Percentiles rank a stretch among this genome's conserved stretches.
Conservation (phyloP, 768 basidiomycete species). For the Dictyophora rubrovolvata region DNA sequence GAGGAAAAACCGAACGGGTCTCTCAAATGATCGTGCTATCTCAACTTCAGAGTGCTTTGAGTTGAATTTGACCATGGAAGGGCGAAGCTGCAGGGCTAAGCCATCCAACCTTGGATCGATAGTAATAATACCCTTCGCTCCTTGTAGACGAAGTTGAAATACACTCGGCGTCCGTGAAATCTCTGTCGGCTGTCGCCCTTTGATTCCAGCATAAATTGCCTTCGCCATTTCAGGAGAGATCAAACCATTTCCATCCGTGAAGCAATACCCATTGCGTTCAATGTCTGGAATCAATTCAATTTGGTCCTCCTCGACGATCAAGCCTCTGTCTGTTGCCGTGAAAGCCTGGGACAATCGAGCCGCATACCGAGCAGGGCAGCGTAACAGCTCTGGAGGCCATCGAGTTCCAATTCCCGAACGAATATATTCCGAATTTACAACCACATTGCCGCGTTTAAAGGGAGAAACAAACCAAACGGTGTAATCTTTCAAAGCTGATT, state of each 20-base stretch:
- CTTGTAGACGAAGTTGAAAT: constrained; percentile 50
- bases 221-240: constrained; percentile 47
- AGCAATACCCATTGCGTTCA: constrained; percentile 29
- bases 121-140: constrained; percentile 56
- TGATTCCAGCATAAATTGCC: constrained; percentile 29
- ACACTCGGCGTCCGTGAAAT: constrained; percentile 31
- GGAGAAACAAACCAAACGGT: constrained; percentile 57
- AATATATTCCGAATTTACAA: constrained; percentile 37
- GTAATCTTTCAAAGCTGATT: constrained; percentile 60
- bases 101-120: constrained; percentile 46
- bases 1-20: constrained; percentile 44
- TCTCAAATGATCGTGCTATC: constrained; percentile 54
- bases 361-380: constrained; percentile 58
- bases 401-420: constrained; percentile 38
- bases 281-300: constrained; percentile 34
- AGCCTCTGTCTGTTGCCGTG: constrained; percentile 57
- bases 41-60: constrained; percentile 40
- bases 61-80: constrained; percentile 63
- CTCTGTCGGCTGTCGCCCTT: constrained; percentile 26
- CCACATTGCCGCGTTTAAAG: constrained; percentile 28
- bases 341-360: constrained; percentile 67
- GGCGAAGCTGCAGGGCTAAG: constrained; percentile 39
- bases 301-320: constrained; percentile 30
- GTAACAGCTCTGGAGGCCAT: constrained; percentile 38
- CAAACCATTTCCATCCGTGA: constrained; percentile 65